Evolutionary conservation across 2,329 filamentous ascomycete species (phyloP), one percentile per base, ranked within the genome.

Genomic region (Uncinocarpus reesii): DNA sequence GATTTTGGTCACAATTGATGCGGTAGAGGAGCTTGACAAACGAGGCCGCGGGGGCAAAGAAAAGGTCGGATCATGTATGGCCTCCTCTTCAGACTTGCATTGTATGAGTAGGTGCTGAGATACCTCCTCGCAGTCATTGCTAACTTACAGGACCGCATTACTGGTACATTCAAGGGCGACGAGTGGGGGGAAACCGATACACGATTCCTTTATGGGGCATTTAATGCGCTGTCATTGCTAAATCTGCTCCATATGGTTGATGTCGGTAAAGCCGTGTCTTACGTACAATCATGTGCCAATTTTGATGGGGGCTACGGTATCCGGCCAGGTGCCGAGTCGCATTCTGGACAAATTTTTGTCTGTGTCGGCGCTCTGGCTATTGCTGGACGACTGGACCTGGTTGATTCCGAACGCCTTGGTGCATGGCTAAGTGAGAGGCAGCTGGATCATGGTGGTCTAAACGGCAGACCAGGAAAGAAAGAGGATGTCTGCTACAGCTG

Each of bases 401-500:
- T 95, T 38, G 80, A 95, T 61, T 77, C 77, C 52, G 86, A 95
- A 62, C 84, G 83, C 57, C 72, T 96, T 3, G 89, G 82, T 15
- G 79, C 80, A 42, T 98, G 92, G 92, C 73, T 98, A 47, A 94
- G 88, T 65, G 92, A 98, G 68, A 78, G 92, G 53, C 92, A 98
- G 64, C 73, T 94, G 23, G 78, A 86, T 7, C 83, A 82, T 41
- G 92, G 92, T 24, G 92, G 92, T 0, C 71, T 98, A 43, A 98
- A 98, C 63, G 92, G 92, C 2, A 78, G 92, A 42, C 92, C 92
- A 0, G 92, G 96, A 69, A 98, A 98, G 72, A 71, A 85, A 53
- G 90, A 95, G 63, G 92, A 98, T 64, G 90, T 95, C 11, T 98
- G 92, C 70, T 98, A 98, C 69, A 95, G 87, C 64, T 98, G 92